Conservation (phyloP, 495 filamentous ascomycete species). For the Aspergillus campestris region DNA sequence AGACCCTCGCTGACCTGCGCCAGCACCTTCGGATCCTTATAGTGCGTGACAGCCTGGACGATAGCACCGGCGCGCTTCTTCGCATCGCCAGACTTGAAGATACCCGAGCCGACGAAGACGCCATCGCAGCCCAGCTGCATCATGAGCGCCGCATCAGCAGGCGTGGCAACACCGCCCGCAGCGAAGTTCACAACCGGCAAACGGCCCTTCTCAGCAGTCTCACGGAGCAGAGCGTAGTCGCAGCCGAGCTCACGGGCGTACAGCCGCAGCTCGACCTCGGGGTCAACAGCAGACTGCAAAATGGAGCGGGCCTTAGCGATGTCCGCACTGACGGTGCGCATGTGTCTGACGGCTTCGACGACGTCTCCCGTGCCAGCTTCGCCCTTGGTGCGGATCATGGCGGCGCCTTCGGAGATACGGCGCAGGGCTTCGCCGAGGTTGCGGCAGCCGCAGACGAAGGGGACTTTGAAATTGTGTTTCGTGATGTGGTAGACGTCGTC, state of each 20-base stretch:
- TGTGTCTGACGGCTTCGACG: constrained; percentile 93
- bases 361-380: constrained; percentile 98
- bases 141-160: constrained; percentile 95
- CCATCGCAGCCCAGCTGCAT: constrained; percentile 98
- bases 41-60: constrained; percentile 89
- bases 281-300: constrained; percentile 47
- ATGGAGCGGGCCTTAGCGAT: constrained; percentile 67
- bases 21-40: constrained; percentile 73
- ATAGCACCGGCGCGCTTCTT: constrained; percentile 83
- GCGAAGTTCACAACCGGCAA: constrained; percentile 98
- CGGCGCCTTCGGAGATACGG: constrained; percentile 86
- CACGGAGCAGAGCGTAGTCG: constrained; percentile 67
- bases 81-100: constrained; percentile 93
- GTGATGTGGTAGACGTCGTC: constrained; percentile 87
- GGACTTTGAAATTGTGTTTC: constrained; percentile 73
- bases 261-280: constrained; percentile 66
- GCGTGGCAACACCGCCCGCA: constrained; percentile 92
- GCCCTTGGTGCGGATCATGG: constrained; percentile 98
- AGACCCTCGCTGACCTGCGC: constrained; percentile 80
- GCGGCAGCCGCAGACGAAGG: constrained; percentile 95
- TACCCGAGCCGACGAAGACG: constrained; percentile 92
- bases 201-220: constrained; percentile 78
- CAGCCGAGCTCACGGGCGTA: constrained; percentile 75
- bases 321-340: constrained; percentile 79
- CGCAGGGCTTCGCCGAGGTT: constrained; percentile 92